Conservation (phyloP, 2,329 filamentous ascomycete species). For the Exophiala mesophila region DNA sequence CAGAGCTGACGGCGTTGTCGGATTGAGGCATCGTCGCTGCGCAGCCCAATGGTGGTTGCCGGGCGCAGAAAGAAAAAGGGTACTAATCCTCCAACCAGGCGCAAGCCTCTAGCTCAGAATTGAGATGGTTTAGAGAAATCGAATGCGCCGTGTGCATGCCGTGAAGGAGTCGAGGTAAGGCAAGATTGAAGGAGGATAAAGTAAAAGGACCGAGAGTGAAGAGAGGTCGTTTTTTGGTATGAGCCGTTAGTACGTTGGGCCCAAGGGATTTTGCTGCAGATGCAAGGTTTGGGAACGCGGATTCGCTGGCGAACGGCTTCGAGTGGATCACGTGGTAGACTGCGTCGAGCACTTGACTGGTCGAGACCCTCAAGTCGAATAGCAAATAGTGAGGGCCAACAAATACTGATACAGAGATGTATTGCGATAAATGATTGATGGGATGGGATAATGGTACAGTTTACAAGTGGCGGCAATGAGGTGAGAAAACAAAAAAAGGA, state of each 20-base stretch:
- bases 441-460: constrained; percentile 1
- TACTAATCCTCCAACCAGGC: constrained; percentile 26
- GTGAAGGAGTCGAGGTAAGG: constrained; percentile 10
- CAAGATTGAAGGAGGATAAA: constrained; percentile 6
- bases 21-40: constrained; percentile 18
- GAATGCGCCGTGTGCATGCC: constrained; percentile 20
- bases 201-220: constrained; percentile 3
- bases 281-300: constrained; percentile 3
- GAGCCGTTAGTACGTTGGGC: too few species aligned
- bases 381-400: neutral
- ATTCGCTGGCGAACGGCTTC: constrained; percentile 17
- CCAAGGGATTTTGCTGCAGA: constrained; percentile 10
- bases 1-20: constrained; percentile 26
- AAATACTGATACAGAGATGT: constrained; percentile 11
- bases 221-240: too few species aligned
- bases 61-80: constrained; percentile 14
- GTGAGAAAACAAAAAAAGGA: constrained; percentile 3
- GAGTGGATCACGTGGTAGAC: constrained; percentile 20
- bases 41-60: neutral
- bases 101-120: constrained; percentile 27
- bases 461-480: constrained; percentile 9
- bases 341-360: constrained; percentile 2
- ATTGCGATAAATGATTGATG: too few species aligned
- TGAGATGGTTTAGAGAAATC: constrained; percentile 24
- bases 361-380: constrained; percentile 1